phyloP scores from a whole-genome alignment of 2,329 filamentous ascomycete species.

The Pezicula carpinea region DNA sequence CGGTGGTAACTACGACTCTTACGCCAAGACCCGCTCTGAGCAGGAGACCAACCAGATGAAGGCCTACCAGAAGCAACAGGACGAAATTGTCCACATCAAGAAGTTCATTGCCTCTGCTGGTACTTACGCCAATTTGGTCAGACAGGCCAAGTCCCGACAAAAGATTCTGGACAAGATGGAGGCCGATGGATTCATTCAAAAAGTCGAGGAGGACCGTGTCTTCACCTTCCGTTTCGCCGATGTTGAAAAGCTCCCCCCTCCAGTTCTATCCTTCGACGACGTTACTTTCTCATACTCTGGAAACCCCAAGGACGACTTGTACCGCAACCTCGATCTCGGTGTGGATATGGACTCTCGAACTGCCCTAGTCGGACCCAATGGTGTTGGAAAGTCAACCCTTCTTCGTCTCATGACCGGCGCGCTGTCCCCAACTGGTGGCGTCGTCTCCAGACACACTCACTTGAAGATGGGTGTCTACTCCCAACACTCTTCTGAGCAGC shows the following conservation, averaged over 20 bases:
- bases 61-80: constrained; percentile 98
- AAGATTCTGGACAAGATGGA: constrained; percentile 99
- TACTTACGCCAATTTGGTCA: constrained; percentile 99
- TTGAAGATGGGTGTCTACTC: constrained; percentile 98
- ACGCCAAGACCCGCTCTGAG: constrained; percentile 89
- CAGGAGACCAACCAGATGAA: constrained; percentile 98
- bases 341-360: constrained; percentile 99
- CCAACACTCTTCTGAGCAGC: constrained; percentile 97
- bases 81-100: constrained; percentile 99
- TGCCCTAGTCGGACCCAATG: constrained; percentile 94
- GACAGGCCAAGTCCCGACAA: constrained; percentile 97
- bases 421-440: constrained; percentile 76
- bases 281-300: constrained; percentile 98
- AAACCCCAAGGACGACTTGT: constrained; percentile 81
- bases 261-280: constrained; percentile 92
- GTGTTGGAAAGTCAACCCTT: constrained; percentile 97
- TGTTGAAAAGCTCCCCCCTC: constrained; percentile 97
- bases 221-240: constrained; percentile 99
- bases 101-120: constrained; percentile 99
- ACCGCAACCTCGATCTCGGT: constrained; percentile 95
- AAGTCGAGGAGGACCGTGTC: constrained; percentile 76
- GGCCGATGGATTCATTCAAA: constrained; percentile 96
- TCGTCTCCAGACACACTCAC: constrained; percentile 89
- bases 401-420: constrained; percentile 96
- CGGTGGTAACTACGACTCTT: constrained; percentile 99